Evolutionary conservation across 352 stramenopile genomes (phyloP), one percentile per base, ranked within the genome.

Genomic region (Globisporangium paroecandrum): DNA sequence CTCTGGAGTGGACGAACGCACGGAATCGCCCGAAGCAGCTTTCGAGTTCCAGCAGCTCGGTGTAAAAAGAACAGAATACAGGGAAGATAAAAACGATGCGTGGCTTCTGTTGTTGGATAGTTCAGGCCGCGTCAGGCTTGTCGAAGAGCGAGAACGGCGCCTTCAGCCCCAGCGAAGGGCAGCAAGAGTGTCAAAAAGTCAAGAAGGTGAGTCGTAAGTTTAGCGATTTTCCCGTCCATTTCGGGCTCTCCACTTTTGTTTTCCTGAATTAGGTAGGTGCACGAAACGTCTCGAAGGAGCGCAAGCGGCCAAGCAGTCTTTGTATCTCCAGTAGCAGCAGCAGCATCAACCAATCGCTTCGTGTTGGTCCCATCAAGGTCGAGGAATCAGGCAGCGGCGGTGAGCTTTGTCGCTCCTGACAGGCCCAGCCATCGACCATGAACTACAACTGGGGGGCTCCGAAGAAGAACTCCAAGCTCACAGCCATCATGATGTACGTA

Each of bases 381-480:
- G 5, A 49, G 41, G 13, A 7, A 7, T 3, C 20, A 24, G 47
- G 27, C 20, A 24, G 47, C n/a, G 8, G 47, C 7, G 47, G 46
- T 12, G 20, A 18, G 41, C 41, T 29, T 8, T 43, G 36, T 1
- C 27, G 3, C 18, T 55, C 22, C 32, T 36, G 34, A 24, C 46
- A 34, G 5, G 15, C 13, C 34, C 51, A 32, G 4, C 12, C 27
- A 32, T 32, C 27, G 15, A 56, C 7, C 5, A 93, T 93, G 85
- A 77, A 90, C 32, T 95, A 86, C 77, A 95, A 95, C 77, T 95
- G 87, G 87, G 77, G 77, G 22, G 85, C 93, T 51, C 87, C 85
- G 34, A 87, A 84, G 74, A 91, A 93, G 69, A 95, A 93, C 74
- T 89, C 82, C 59, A 73, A 80, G 57, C 66, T 93, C 4, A 79